Base-by-base conservation (phyloP, 2,329 filamentous ascomycete genomes). In the Calycina herbarum region DNA sequence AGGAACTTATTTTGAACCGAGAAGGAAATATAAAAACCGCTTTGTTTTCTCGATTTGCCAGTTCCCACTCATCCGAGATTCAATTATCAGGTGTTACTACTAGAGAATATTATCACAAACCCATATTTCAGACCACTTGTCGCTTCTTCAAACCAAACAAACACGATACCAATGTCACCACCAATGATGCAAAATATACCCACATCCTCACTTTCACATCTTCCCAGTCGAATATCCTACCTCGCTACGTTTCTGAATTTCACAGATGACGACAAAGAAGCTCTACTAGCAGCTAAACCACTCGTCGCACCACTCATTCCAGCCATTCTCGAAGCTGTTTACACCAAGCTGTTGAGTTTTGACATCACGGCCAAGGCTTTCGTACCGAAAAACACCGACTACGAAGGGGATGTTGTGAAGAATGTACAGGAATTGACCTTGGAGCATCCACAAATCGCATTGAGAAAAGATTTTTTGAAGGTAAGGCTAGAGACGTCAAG, bases 311-410 rank as follows among this genome's bases (percentile, higher is more conserved):
- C 89, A n/a, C 84, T 94, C 38, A 93, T 94, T 69, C 92, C 92
- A 0, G 89, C 91, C 57, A 85, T 95, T 27, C 59, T 94, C 73
- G 93, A 94, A 78, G 91, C 93, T 67, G 90, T 94, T 40, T 95
- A 94, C 81, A 88, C 88, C 74, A 94, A 94, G 76, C 84, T 95
- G 0, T 81, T 94, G 11, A 86, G 88, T 73, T 92, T 91, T 78
- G 92, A 94, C 75, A 92, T 94, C 76, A 95, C 92, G 3, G 90
- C 92, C 1, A 85, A 90, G 62, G 90, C 90, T 15, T 93, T 94
- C 76, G 84, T 87, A 66, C 87, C 85, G 1, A 78, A 83, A 27
- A 61, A 82, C 67, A 87, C 85, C 1, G 87, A 86, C 54, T 89
- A 87, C 68, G 88, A 92, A 70, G 88, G 87, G 0, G 86, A 88